A percentile compares a stretch with the other conserved stretches of the same genome.
phyloP scores from a whole-genome alignment of 2,329 filamentous ascomycete species.

The Westerdykella ornata region DNA sequence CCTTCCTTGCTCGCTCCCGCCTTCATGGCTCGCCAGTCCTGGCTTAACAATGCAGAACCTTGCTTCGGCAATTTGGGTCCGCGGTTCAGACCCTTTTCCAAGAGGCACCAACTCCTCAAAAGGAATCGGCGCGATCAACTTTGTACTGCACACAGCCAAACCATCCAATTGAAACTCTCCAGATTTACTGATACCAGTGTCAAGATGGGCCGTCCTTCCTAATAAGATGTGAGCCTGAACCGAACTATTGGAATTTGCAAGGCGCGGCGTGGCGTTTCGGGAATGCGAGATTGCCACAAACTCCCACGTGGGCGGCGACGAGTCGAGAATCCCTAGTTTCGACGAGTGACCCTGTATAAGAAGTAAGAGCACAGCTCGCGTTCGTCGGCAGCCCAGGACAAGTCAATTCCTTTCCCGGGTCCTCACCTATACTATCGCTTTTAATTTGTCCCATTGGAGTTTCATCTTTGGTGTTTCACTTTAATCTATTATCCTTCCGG shows the following conservation, averaged over 20 bases:
- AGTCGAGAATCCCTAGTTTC: not conserved
- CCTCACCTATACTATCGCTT: not conserved
- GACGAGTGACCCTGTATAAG: conserved; percentile 3
- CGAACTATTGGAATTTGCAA: conserved; percentile 10
- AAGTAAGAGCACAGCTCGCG: not conserved
- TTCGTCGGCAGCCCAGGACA: conserved; percentile 2
- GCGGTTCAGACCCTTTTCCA: conserved; percentile 1
- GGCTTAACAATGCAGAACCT: conserved; percentile 7
- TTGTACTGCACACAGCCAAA: too few species aligned
- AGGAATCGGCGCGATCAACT: not conserved
- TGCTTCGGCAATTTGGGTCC: conserved; percentile 10
- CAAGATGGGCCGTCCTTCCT: conserved; percentile 3
- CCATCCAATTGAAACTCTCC: not conserved
- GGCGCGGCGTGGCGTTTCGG: not conserved
- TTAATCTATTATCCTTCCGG: conserved; percentile 6
- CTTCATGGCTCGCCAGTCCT: not conserved
- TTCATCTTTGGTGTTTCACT: conserved; percentile 11
- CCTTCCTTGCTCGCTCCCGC: not conserved
- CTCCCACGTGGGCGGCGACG: conserved; percentile 9
- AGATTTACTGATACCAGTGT: not conserved
- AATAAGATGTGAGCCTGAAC: conserved; percentile 3
- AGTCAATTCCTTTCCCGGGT: conserved; percentile 1
- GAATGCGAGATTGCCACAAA: conserved; percentile 3
- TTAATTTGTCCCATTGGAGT: conserved; percentile 1
- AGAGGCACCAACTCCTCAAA: conserved; percentile 1